A percentile compares a stretch with the other conserved stretches of the same genome.
Evolutionary conservation across 163 green algal species (phyloP).

Genomic region (Scenedesmus sp.): DNA sequence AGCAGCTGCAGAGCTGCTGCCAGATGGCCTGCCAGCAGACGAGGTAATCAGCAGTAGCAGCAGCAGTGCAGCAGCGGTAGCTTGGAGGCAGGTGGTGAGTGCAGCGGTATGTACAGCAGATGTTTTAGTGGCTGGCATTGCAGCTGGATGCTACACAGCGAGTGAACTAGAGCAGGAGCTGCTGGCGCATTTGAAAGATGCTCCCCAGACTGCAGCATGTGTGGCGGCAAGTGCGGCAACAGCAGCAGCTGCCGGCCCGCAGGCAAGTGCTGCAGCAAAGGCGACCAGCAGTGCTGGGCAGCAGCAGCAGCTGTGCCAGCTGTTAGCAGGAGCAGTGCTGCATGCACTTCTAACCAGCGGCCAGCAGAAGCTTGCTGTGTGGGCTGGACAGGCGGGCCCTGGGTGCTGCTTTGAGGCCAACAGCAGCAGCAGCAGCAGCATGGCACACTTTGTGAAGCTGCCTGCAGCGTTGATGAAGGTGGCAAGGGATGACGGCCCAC

Average conservation of each 20-base stretch:
- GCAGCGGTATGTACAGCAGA: conserved; percentile 17
- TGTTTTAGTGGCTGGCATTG: not conserved
- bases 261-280: not conserved
- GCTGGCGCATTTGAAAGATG: not conserved
- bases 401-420: not conserved
- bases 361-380: not conserved
- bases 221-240: not conserved
- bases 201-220: not conserved
- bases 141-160: not conserved
- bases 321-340: conserved; percentile 32
- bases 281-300: not conserved
- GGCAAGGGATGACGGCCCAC: not conserved
- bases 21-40: not conserved
- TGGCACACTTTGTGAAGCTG: conserved; percentile 23
- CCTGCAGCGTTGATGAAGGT: conserved; percentile 34
- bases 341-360: conserved; percentile 10
- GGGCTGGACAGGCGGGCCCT: not conserved
- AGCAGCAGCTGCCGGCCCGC: not conserved
- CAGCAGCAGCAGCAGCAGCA: not conserved
- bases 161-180: conserved; percentile 8
- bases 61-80: not conserved
- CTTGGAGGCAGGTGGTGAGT: not conserved
- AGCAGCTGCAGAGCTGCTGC: not conserved
- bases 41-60: not conserved
- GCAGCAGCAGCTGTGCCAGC: not conserved